Evolutionary conservation across 495 filamentous ascomycete genomes (phyloP).

Genomic region (Mytilinidion resinicola): DNA sequence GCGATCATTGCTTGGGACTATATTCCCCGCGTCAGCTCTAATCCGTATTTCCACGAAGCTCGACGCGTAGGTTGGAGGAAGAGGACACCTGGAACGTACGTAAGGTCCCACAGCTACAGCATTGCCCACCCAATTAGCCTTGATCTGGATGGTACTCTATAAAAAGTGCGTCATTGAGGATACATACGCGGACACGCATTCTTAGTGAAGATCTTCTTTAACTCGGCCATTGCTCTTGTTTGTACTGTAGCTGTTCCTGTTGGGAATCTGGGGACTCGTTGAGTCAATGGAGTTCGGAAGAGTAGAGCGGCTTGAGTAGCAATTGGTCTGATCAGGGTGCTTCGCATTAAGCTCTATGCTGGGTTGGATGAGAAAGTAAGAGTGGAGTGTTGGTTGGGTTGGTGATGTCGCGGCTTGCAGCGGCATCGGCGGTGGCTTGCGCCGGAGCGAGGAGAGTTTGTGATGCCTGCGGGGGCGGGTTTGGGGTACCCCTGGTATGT

Average conservation of each 20-base stretch:
- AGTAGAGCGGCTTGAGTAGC: too few relatives aligned
- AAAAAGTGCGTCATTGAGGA: too few relatives aligned
- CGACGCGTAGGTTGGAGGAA: not conserved
- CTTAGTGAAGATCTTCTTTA: slow-evolving; percentile 32
- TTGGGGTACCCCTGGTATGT: too few relatives aligned
- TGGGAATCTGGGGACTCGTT: not conserved
- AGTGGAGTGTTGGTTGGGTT: too few relatives aligned
- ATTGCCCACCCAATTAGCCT: not conserved
- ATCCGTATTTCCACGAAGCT: not conserved
- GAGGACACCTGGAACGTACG: slow-evolving; percentile 36
- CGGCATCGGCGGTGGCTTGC: too few relatives aligned
- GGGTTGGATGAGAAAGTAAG: too few relatives aligned
- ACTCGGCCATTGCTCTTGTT: slow-evolving; percentile 24
- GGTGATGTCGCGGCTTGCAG: too few relatives aligned
- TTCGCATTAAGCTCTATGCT: too few relatives aligned
- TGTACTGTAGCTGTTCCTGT: not conserved
- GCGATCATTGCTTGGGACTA: slow-evolving; percentile 89
- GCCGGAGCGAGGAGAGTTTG: too few relatives aligned
- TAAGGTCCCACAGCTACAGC: slow-evolving; percentile 51
- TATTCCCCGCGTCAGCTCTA: not conserved
- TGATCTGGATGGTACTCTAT: not conserved
- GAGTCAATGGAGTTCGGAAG: too few relatives aligned
- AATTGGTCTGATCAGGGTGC: too few relatives aligned
- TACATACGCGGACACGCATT: slow-evolving; percentile 30
- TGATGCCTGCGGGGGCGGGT: too few relatives aligned